phyloP scores from a whole-genome alignment of 2,329 filamentous ascomycete species.

The Nemania serpens region DNA sequence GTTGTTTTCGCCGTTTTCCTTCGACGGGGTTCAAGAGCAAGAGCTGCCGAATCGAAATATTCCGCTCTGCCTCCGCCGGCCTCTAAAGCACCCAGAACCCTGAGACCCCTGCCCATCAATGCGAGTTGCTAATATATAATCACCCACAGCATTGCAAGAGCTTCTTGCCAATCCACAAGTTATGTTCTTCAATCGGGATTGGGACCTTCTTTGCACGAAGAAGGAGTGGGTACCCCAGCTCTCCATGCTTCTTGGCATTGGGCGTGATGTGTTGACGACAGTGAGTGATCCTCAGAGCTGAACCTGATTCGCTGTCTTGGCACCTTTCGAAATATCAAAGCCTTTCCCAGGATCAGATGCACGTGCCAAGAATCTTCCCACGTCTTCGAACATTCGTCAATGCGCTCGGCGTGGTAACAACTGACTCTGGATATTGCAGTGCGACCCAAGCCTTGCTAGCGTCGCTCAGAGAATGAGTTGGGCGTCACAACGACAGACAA shows the following conservation, averaged over 20 bases:
- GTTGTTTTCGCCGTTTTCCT: not conserved
- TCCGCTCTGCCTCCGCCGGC: not conserved
- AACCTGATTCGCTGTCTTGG: not conserved
- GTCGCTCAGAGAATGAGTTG: constrained; percentile 12
- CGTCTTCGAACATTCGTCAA: not conserved
- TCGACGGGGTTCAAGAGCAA: not conserved
- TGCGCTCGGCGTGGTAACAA: not conserved
- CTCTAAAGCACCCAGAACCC: not conserved
- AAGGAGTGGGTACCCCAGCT: not conserved
- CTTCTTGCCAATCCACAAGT: constrained; percentile 1
- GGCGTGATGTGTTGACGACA: constrained; percentile 4
- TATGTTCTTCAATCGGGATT: constrained; percentile 1
- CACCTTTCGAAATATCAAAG: too few relatives aligned
- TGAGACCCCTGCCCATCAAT: not conserved
- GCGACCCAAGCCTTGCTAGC: constrained; percentile 4
- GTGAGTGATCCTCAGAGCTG: not conserved
- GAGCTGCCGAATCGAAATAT: not conserved
- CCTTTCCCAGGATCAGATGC: too few relatives aligned
- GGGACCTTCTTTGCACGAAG: not conserved
- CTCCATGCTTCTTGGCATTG: constrained; percentile 5
- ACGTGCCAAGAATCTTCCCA: too few relatives aligned
- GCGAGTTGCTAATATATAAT: not conserved
- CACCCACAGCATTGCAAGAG: not conserved
- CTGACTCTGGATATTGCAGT: not conserved
- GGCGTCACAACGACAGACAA: constrained; percentile 4